Evolutionary conservation across 2,329 filamentous ascomycete species (phyloP).

Genomic region (Albophoma yamanashiensis): DNA sequence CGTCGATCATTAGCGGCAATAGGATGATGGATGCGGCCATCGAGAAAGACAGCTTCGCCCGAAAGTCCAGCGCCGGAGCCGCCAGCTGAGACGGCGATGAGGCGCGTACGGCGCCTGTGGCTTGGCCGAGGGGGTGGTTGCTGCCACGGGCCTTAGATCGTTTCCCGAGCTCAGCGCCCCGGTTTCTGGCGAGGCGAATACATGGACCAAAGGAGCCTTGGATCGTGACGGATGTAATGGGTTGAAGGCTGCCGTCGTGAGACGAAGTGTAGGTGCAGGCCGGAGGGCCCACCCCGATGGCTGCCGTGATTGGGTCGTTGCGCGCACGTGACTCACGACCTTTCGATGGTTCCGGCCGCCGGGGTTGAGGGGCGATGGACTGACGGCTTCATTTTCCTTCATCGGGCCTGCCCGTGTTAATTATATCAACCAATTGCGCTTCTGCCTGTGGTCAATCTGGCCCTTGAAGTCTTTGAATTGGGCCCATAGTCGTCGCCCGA

Average conservation of each 20-base stretch:
- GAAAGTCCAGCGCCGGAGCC: constrained; percentile 15
- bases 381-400: constrained; percentile 12
- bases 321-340: constrained; percentile 12
- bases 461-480: constrained; percentile 1
- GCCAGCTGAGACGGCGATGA: not conserved
- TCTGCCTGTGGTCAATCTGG: constrained; percentile 1
- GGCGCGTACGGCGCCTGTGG: not conserved
- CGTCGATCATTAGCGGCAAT: constrained; percentile 81
- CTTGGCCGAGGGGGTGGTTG: not conserved
- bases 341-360: constrained; percentile 6
- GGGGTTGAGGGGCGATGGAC: constrained; percentile 12
- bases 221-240: not conserved
- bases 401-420: constrained; percentile 10
- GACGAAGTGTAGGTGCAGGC: not conserved
- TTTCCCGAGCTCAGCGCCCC: not conserved
- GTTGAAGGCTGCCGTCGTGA: not conserved
- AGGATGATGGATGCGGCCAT: constrained; percentile 79
- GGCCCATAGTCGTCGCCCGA: constrained; percentile 1
- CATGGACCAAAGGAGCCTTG: not conserved
- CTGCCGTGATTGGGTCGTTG: constrained; percentile 4
- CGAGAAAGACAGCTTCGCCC: constrained; percentile 52
- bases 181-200: not conserved
- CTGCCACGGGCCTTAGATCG: not conserved
- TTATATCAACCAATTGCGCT: constrained; percentile 8
- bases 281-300: not conserved